Evolutionary conservation across 768 basidiomycete genomes (phyloP), one percentile per base, ranked within the genome.

Genomic region (Tulasnella calospora): DNA sequence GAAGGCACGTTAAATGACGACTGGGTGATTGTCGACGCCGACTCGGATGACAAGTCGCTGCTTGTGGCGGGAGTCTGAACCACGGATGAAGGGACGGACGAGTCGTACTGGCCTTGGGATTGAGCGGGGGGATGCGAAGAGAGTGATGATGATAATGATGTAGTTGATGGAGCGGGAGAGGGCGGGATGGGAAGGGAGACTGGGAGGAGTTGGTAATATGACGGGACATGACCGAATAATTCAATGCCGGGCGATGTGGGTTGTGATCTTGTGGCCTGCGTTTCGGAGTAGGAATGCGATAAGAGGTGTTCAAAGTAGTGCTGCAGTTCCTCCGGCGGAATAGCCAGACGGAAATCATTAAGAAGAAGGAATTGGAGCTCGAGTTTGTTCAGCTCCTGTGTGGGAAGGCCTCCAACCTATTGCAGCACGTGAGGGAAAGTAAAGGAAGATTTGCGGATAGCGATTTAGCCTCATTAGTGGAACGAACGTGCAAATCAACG

Each of bases 301-400:
- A 97, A 87, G 74, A 99, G 89, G 81, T 96, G 92, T 82, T 96
- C 94, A 2, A 95, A 95, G 84, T 98, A 99, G 75, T 90, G 89
- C 84, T 98, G 95, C 93, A 99, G 95, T 85, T 99, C 97, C 23
- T 92, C 90, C 12, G 89, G 87, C 1, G 92, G 90, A 82, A 99
- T 94, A 81, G 93, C 92, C 74, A 99, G 88, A 21, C 90, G 87
- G 83, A 99, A 99, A 86, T 99, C 94, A 84, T 99, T 99, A 10
- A 99, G 89, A 8, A 99, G 91, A 7, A 99, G 88, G 83, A 99
- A 99, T 81, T 99, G 98, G 1, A 99, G 91, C 83, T 99, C 98
- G 74, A 99, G 91, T 82, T 96, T 94, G 84, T 99, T 99, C 73
- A 99, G 90, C 83, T 97, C 95, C 46, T 91, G 87, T 78, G 94